Base-by-base conservation (phyloP, 1,284 basidiomycete species). In the Fomitopsis schrenkii region DNA sequence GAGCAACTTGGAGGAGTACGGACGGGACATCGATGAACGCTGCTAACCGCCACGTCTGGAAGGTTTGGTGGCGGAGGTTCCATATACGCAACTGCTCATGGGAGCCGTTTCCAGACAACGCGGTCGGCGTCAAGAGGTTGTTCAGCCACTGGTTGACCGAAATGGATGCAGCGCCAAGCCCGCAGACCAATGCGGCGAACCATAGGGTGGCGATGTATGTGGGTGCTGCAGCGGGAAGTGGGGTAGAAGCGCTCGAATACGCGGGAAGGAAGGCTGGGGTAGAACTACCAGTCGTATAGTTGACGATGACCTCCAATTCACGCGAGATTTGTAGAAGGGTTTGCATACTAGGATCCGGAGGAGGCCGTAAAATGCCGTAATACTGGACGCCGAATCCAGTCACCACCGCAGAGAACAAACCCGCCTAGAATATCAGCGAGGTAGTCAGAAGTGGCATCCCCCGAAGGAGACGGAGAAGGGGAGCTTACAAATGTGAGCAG, bases 131-230 rank as follows among this genome's bases (percentile, higher is more conserved):
- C 67, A 53, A 19, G 6, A 36, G 33, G n/a, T 69, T 64, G 19
- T 65, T 62, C 17, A 71, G 53, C 69, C 69, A 71, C 36, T 71
- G 69, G 33, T 68, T 68, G 14, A 64, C 65, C 33, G 68, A 61
- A 19, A 71, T 68, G 2, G 68, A 67, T 1, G 69, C 68, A 0
- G 69, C 64, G 17, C 64, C 59, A 12, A 71, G 66, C 53, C 66
- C 67, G 26, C 67, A 62, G 9, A 71, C 68, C 6, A 71, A 63
- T 36, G 68, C 66, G 1, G 66, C 62, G 62, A 71, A 71, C 69
- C 69, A 71, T 3, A 71, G 62, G 6, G 63, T 61, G 5, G 52
- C 33, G 12, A 53, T 30, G 9, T 38, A 66, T 59, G 1, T 67
- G 35, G 5, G 62, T 9, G 55, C 2, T 3, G 57, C 48, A 1